Percentiles rank a stretch among this genome's conserved stretches.
Conservation (phyloP, 108 stramenopile species). For the Aureococcus anophagefferens region DNA sequence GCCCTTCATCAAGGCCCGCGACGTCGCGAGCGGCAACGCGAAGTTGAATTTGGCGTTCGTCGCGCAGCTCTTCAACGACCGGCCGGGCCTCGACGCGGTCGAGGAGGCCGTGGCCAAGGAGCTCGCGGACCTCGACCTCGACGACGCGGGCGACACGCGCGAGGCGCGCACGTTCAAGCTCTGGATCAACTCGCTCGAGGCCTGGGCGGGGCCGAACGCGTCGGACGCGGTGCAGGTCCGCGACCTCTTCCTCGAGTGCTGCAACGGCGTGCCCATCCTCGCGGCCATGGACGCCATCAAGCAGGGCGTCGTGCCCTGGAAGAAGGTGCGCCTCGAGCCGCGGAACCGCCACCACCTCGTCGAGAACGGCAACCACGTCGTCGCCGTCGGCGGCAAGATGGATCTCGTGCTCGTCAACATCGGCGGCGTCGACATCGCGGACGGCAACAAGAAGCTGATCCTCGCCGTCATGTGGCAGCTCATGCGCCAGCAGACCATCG, state of each 20-base stretch:
- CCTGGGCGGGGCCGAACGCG: not conserved
- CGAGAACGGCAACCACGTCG: constrained; percentile 24
- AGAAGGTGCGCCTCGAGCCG: constrained; percentile 19
- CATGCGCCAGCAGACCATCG: constrained; percentile 42
- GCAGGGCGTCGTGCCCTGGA: constrained; percentile 35
- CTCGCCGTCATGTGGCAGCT: constrained; percentile 53
- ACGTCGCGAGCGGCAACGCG: constrained; percentile 43
- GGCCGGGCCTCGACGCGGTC: constrained; percentile 26
- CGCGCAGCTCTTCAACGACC: constrained; percentile 50
- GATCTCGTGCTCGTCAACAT: constrained; percentile 28
- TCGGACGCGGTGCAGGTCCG: constrained; percentile 22
- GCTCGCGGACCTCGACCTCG: constrained; percentile 32
- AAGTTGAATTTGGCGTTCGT: constrained; percentile 41
- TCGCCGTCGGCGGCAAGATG: constrained; percentile 17
- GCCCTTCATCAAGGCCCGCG: constrained; percentile 36
- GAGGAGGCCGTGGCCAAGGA: constrained; percentile 26
- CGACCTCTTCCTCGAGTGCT: constrained; percentile 37
- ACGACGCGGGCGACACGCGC: constrained; percentile 34
- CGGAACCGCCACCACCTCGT: constrained; percentile 23
- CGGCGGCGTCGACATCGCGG: constrained; percentile 42
- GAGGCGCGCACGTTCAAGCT: constrained; percentile 44
- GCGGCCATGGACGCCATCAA: constrained; percentile 32
- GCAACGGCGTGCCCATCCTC: constrained; percentile 30
- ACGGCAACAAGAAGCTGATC: constrained; percentile 38
- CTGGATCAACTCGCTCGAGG: constrained; percentile 48